These are phyloP conservation scores for Kazachstania africana DNA, from an alignment of 805 yeast species.

Conservation along the genomic window DNA sequence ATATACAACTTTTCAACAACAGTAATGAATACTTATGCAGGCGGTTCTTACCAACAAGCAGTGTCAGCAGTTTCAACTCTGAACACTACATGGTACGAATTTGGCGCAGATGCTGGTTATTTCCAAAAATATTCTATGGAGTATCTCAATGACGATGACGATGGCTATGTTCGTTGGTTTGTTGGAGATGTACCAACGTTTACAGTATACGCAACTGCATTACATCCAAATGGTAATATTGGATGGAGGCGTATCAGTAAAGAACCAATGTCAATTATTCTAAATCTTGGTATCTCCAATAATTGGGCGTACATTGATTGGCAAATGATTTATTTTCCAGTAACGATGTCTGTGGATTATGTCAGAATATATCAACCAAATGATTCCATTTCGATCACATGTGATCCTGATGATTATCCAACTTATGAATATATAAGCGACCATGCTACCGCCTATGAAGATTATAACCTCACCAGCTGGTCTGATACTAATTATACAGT, in stretches of 20 bases:
- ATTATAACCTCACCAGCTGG: constrained; percentile 69
- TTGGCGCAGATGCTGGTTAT: constrained; percentile 36
- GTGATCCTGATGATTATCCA: constrained; percentile 82
- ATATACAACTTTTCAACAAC: constrained; percentile 59
- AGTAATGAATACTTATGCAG: constrained; percentile 75
- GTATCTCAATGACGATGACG: constrained; percentile 54
- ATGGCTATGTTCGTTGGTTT: constrained; percentile 77
- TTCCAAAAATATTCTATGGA: constrained; percentile 75
- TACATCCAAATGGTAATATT: constrained; percentile 85
- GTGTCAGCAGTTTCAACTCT: constrained; percentile 72
- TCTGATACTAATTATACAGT: constrained; percentile 53
- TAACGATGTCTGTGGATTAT: constrained; percentile 63
- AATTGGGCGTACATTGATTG: constrained; percentile 93
- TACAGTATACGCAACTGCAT: constrained; percentile 59
- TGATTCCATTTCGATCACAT: constrained; percentile 47
- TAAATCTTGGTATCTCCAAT: constrained; percentile 84
- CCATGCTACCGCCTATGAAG: constrained; percentile 58
- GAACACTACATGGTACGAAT: constrained; percentile 74
- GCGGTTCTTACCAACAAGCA: constrained; percentile 93
- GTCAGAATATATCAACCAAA: constrained; percentile 84
- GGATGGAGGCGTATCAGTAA: constrained; percentile 71
- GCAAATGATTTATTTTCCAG: constrained; percentile 71
- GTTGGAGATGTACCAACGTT: constrained; percentile 73
- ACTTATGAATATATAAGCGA: constrained; percentile 69
- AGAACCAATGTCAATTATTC: constrained; percentile 85